Evolutionary conservation across 257 asterid species (phyloP).

Genomic region (Plantago major): DNA sequence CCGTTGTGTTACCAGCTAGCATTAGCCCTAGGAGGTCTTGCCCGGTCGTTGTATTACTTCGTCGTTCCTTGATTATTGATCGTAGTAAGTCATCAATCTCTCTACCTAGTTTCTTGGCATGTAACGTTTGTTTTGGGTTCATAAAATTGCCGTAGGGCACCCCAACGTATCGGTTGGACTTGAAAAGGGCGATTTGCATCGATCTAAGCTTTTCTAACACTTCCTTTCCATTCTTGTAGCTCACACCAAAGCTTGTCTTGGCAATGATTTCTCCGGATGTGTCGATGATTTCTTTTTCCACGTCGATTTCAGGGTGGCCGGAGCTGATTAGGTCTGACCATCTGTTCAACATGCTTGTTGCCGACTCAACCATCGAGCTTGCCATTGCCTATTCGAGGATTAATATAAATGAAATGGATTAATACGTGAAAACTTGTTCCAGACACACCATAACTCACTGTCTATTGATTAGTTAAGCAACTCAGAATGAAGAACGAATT

Average conservation of each 20-base stretch:
- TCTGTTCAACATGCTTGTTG: constrained; percentile 53
- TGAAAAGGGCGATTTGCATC: constrained; percentile 72
- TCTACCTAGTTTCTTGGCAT: constrained; percentile 55
- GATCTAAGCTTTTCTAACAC: constrained; percentile 63
- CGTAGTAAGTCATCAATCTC: constrained; percentile 58
- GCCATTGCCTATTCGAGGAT: constrained; percentile 52
- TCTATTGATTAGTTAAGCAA: too few species aligned
- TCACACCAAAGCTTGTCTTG: constrained; percentile 64
- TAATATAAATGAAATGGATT: too few species aligned
- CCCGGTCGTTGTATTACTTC: background rate
- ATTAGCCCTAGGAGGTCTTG: constrained; percentile 60
- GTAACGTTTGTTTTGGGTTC: constrained; percentile 41
- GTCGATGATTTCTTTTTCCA: constrained; percentile 56
- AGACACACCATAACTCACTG: too few species aligned
- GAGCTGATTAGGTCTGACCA: constrained; percentile 49
- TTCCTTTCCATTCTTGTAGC: constrained; percentile 41
- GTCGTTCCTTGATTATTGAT: constrained; percentile 40
- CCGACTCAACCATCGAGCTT: constrained; percentile 65
- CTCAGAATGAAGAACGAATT: too few species aligned
- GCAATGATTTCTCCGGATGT: constrained; percentile 88
- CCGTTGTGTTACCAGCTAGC: constrained; percentile 35
- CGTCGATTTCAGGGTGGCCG: constrained; percentile 57
- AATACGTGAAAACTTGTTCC: too few species aligned
- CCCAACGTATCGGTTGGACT: constrained; percentile 67
- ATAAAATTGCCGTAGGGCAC: constrained; percentile 66